These are phyloP conservation scores for Pythium oligandrum DNA, from an alignment of 352 stramenopile species.

Conservation along the genomic window DNA sequence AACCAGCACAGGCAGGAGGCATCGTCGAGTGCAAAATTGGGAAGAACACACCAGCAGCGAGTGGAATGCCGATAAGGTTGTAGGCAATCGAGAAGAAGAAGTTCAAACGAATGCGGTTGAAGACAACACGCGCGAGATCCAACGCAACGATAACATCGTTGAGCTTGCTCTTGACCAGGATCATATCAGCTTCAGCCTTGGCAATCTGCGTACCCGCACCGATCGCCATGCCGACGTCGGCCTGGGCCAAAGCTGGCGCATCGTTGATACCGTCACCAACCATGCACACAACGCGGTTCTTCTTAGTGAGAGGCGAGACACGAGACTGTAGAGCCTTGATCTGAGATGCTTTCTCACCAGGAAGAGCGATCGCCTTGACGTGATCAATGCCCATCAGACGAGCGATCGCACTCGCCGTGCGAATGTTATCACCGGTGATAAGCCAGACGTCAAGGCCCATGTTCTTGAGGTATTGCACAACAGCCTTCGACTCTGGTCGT, in stretches of 20 bases:
- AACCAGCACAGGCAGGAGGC: constrained; percentile 75
- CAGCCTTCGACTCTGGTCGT: constrained; percentile 61
- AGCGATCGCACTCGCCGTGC: constrained; percentile 87
- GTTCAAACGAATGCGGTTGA: constrained; percentile 81
- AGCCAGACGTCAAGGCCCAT: constrained; percentile 86
- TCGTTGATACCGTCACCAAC: constrained; percentile 96
- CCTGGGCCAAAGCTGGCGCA: constrained; percentile 88
- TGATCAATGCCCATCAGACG: constrained; percentile 86
- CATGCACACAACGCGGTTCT: constrained; percentile 87
- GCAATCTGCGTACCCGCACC: constrained; percentile 89
- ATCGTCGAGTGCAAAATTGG: constrained; percentile 80
- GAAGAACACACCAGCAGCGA: constrained; percentile 84
- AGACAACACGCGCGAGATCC: constrained; percentile 76
- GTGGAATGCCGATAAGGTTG: constrained; percentile 79
- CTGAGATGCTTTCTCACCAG: constrained; percentile 92
- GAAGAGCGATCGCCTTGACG: constrained; percentile 86
- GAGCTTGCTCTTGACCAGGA: constrained; percentile 84
- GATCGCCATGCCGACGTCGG: constrained; percentile 91
- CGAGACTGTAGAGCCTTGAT: constrained; percentile 82
- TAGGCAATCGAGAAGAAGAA: constrained; percentile 88
- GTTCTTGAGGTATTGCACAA: constrained; percentile 70
- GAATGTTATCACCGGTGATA: constrained; percentile 91
- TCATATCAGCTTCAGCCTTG: constrained; percentile 85
- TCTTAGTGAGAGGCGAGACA: constrained; percentile 64
- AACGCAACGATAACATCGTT: constrained; percentile 80